These are phyloP conservation scores for Penicillium egyptiacum DNA, from an alignment of 495 filamentous ascomycete species.

Conservation along the genomic window DNA sequence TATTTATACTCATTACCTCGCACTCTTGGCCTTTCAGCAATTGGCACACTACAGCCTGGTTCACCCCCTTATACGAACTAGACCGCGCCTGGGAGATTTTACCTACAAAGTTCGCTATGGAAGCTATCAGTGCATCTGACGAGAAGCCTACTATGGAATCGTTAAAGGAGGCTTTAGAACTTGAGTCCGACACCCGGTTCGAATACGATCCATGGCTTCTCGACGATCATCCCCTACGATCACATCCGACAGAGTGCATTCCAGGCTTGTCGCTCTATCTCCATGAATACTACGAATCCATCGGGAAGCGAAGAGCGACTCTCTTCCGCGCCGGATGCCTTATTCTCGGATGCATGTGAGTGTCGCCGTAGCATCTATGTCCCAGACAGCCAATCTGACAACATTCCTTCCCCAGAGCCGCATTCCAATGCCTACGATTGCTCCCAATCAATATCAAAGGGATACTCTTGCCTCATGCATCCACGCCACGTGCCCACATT, in stretches of 20 bases:
- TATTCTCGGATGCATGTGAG: slow-evolving; percentile 37
- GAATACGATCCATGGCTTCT: slow-evolving; percentile 39
- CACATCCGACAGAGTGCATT: slow-evolving; percentile 38
- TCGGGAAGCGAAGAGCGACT: slow-evolving; percentile 26
- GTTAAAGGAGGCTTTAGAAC: slow-evolving; percentile 12
- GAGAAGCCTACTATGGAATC: neutral
- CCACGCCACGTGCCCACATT: neutral
- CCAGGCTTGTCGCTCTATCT: slow-evolving; percentile 28
- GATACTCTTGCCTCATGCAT: slow-evolving; percentile 1
- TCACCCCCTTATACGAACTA: neutral
- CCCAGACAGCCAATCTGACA: neutral
- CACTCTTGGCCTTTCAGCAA: neutral
- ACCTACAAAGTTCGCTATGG: neutral
- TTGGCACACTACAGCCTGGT: neutral
- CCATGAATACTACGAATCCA: slow-evolving; percentile 8
- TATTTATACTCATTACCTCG: slow-evolving; percentile 10
- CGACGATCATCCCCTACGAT: slow-evolving; percentile 45
- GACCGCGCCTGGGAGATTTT: slow-evolving; percentile 1
- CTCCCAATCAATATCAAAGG: slow-evolving; percentile 10
- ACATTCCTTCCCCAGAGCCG: slow-evolving; percentile 9
- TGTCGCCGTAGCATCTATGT: neutral
- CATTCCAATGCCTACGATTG: slow-evolving; percentile 19
- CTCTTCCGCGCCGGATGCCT: slow-evolving; percentile 30
- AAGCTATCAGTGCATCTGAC: neutral
- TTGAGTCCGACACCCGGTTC: slow-evolving; percentile 18